A percentile compares a stretch with the other conserved stretches of the same genome.
Evolutionary conservation across 106 monocot species (phyloP).

Genomic region (Dendrobium chrysotoxum): DNA sequence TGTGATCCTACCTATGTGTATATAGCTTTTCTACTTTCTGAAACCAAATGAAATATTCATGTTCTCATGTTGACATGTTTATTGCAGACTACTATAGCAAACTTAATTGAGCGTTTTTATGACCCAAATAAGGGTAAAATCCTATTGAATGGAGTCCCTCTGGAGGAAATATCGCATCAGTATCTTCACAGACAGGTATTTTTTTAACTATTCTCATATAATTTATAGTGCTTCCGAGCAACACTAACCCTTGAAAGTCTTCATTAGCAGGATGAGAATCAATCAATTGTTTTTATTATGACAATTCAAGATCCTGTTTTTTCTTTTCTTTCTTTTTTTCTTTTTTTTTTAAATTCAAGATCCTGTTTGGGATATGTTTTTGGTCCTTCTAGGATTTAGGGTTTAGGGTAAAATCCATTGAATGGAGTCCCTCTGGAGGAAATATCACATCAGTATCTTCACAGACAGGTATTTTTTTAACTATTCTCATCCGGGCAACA

Average conservation of each 20-base stretch:
- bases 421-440: constrained; percentile 79
- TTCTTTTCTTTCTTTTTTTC: no score
- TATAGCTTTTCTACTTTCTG: constrained; percentile 2
- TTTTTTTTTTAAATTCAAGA: not conserved
- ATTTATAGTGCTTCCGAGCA: no score
- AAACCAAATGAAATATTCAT: not conserved
- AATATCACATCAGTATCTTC: constrained; percentile 89
- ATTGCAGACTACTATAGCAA: constrained; percentile 93
- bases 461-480: constrained; percentile 46
- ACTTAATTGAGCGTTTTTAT: constrained; percentile 92
- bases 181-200: constrained; percentile 84
- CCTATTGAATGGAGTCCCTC: constrained; percentile 68
- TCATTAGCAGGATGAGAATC: not conserved
- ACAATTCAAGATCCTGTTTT: no score
- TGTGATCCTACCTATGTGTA: not conserved
- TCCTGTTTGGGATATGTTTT: no score
- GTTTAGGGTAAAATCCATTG: constrained; percentile 67
- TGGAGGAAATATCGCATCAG: constrained; percentile 86
- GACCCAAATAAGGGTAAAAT: constrained; percentile 92
- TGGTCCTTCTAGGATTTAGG: no score
- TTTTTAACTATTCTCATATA: no score
- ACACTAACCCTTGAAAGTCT: not conserved
- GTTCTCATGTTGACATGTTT: constrained; percentile 7
- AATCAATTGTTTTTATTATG: no score
- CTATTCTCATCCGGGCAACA: no score